These are phyloP conservation scores for Hysterangium stoloniferum DNA, from an alignment of 768 basidiomycete species.

Conservation along the genomic window DNA sequence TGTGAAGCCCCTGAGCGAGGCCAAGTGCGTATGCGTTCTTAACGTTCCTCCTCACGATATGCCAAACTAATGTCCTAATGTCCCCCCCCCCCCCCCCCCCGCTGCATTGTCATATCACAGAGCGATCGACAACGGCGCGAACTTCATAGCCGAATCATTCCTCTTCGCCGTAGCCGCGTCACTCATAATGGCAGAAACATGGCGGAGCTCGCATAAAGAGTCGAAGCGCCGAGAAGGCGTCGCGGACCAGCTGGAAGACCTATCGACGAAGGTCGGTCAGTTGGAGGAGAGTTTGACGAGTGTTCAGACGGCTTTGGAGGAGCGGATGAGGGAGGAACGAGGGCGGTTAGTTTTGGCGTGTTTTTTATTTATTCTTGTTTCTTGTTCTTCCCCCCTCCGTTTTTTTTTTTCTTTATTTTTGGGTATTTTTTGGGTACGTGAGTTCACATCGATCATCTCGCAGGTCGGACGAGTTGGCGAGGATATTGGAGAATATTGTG, in stretches of 20 bases:
- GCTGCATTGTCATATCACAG: slow-evolving; percentile 26
- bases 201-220: slow-evolving; percentile 61
- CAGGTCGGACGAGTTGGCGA: slow-evolving; percentile 61
- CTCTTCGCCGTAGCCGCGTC: slow-evolving; percentile 68
- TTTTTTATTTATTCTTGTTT: background rate
- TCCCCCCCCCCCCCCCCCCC: too few relatives aligned
- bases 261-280: slow-evolving; percentile 39
- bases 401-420: too few relatives aligned
- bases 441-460: background rate
- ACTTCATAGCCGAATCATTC: slow-evolving; percentile 78
- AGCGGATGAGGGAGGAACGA: slow-evolving; percentile 36
- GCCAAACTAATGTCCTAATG: too few relatives aligned
- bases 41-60: background rate
- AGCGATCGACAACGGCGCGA: slow-evolving; percentile 82
- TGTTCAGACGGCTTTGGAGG: slow-evolving; percentile 36
- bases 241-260: slow-evolving; percentile 60
- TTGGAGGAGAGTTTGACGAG: slow-evolving; percentile 36
- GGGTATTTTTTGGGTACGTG: too few relatives aligned
- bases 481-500: slow-evolving; percentile 58
- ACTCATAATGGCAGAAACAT: slow-evolving; percentile 71
- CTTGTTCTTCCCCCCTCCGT: too few relatives aligned
- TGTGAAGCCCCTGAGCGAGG: slow-evolving; percentile 71
- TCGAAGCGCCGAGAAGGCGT: slow-evolving; percentile 65
- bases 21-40: slow-evolving; percentile 39
- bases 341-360: slow-evolving; percentile 32